Evolutionary conservation across 2,329 filamentous ascomycete genomes (phyloP), one percentile per base, ranked within the genome.

Genomic region (Metarhizium brunneum): DNA sequence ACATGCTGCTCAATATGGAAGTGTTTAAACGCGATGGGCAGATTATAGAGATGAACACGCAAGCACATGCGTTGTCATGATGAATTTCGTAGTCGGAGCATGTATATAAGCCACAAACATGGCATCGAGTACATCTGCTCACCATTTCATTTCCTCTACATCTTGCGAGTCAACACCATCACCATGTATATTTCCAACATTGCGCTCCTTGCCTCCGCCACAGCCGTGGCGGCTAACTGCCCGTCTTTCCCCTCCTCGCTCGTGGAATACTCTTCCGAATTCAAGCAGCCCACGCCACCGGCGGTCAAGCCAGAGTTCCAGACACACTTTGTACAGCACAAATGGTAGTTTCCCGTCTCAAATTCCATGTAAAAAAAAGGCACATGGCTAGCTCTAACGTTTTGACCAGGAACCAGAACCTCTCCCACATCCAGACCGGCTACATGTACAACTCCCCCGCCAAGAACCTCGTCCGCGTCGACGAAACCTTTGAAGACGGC

Each of bases 361-460:
- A 36, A 25, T 3, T 5, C 32, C 14, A 35, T 5, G 0, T 36
- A 32, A 16, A 1, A 6, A 30, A 30, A 1, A 8, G 58, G n/a
- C 30, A 14, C 14, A 52, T 36, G 20, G 8, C 51, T 29, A 18
- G 10, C 32, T 1, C 10, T 47, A 45, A 18, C 14, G 2, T 18
- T 42, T 6, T 55, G 58, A 20, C 4, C n/a, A 72, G 70, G 70
- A 66, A 72, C 49, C 50, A 63, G 4, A 66, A 71, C n/a, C 4
- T 73, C 2, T 73, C 71, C 3, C 70, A 73, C 57, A 69, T 73
- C 49, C 68, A 65, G 4, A 57, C 64, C 6, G 71, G 70, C 0
- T 71, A 64, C 51, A 68, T 73, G 49, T 59, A 63, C 53, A 71
- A 70, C 54, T 71, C 70, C 0, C 69, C 69, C 0, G 55, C 62